Base-by-base conservation (phyloP, 2,329 filamentous ascomycete species). In the Didymosphaeria variabile region DNA sequence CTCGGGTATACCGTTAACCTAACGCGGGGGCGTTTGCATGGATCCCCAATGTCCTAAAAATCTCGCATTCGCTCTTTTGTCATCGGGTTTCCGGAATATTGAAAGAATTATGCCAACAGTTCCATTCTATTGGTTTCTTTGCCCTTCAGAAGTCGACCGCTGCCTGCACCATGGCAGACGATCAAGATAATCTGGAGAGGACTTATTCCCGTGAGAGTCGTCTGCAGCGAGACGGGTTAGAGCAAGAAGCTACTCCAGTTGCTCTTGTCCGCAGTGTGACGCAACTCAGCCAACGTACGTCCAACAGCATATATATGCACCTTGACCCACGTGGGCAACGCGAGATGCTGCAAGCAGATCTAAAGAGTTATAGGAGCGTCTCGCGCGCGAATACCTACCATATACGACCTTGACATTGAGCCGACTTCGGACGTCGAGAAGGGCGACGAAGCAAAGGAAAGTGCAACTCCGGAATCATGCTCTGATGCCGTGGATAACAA, bases 161-260 rank as follows among this genome's bases (percentile, higher is more conserved):
- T 64, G 58, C 36, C 15, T 23, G 53, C 21, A 60, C 31, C 40
- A 72, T 74, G 71, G 71, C 68, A 55, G 56, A 56, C 36, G 50
- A 58, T 55, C 63, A 61, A 31, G 60, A 63, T 9, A 68, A 75
- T 60, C 63, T 78, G n/a, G 74, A 77, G 57, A 67, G 65, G 58
- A 76, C 70, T 64, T 77, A 72, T 67, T 76, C 75, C 62, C 67
- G 70, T 19, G 73, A 77, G 59, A 73, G 75, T 58, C 70, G 74
- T 54, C 63, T 70, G 57, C 62, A 74, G 15, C 68, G 64, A 2
- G 59, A 67, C 34, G 72, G 65, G 12, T 58, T 73, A 17, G 67
- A 73, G 23, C 61, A 64, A 31, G 60, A 68, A 31, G 68, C 66
- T 10, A 72, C 72, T 17, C 72, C 75, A 2, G 68, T 72, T 62